Evolutionary conservation across 1,284 basidiomycete species (phyloP).

Genomic region (Trichosporon ovoides): DNA sequence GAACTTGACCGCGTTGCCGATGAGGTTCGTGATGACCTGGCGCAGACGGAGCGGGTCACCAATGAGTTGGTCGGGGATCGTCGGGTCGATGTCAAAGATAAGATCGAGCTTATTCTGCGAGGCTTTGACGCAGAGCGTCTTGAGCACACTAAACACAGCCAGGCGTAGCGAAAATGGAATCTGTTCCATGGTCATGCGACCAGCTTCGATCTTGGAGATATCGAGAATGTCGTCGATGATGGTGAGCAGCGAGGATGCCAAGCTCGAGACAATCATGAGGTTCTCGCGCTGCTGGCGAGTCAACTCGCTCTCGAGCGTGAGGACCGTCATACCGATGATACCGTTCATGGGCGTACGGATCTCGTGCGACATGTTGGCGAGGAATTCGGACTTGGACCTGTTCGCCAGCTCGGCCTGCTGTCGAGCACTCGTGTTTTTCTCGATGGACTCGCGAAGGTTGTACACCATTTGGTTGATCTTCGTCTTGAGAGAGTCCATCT

Average conservation of each 20-base stretch:
- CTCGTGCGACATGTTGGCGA: slow-evolving; percentile 96
- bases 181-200: slow-evolving; percentile 99
- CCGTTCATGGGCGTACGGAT: slow-evolving; percentile 99
- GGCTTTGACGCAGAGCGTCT: slow-evolving; percentile 95
- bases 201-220: slow-evolving; percentile 97
- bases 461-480: slow-evolving; percentile 91
- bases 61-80: slow-evolving; percentile 94
- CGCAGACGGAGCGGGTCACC: slow-evolving; percentile 85
- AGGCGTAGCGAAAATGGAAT: slow-evolving; percentile 96
- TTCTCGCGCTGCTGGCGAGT: slow-evolving; percentile 95
- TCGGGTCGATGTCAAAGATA: slow-evolving; percentile 92
- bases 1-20: slow-evolving; percentile 89
- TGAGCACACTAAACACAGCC: slow-evolving; percentile 95
- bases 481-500: slow-evolving; percentile 99
- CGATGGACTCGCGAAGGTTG: slow-evolving; percentile 92
- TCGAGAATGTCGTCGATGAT: slow-evolving; percentile 99
- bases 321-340: slow-evolving; percentile 91
- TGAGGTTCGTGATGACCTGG: slow-evolving; percentile 41
- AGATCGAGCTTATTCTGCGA: slow-evolving; percentile 96
- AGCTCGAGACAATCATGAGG: slow-evolving; percentile 87
- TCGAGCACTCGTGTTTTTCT: slow-evolving; percentile 97
- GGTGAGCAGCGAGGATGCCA: slow-evolving; percentile 86
- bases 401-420: slow-evolving; percentile 97
- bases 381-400: slow-evolving; percentile 93
- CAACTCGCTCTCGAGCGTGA: slow-evolving; percentile 66